These are phyloP conservation scores for Saraca asoca DNA, from an alignment of 331 rosid genomes.

Conservation along the genomic window DNA sequence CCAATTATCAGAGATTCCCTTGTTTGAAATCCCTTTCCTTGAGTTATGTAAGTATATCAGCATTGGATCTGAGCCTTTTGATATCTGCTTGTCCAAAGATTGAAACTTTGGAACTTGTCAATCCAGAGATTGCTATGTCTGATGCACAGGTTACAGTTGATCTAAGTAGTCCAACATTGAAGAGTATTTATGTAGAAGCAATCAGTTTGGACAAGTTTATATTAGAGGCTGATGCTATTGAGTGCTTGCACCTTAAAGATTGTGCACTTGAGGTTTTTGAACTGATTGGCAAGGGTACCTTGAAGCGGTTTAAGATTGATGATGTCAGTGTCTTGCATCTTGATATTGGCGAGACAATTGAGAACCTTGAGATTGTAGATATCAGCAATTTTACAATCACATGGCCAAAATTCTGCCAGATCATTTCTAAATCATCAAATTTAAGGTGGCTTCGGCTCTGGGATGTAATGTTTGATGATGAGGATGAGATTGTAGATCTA, in stretches of 20 bases:
- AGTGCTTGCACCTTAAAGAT: conserved; percentile 50
- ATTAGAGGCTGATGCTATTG: conserved; percentile 55
- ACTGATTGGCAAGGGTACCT: conserved; percentile 52
- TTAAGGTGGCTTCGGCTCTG: conserved; percentile 42
- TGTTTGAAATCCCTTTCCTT: conserved; percentile 51
- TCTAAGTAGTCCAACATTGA: conserved; percentile 47
- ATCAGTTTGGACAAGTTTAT: conserved; percentile 56
- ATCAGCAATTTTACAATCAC: conserved; percentile 62
- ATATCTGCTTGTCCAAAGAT: conserved; percentile 45
- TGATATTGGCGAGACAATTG: conserved; percentile 64
- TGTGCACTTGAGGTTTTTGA: conserved; percentile 52
- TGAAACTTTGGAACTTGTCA: conserved; percentile 48
- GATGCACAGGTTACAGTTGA: conserved; percentile 52
- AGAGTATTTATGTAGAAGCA: conserved; percentile 44
- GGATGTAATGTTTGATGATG: conserved; percentile 47
- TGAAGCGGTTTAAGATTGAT: conserved; percentile 60
- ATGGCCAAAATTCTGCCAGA: conserved; percentile 70
- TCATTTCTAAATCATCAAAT: conserved; percentile 54
- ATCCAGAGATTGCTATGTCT: conserved; percentile 57
- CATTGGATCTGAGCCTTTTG: conserved; percentile 51
- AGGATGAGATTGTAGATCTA: conserved; percentile 48
- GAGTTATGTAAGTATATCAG: conserved; percentile 49
- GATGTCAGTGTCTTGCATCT: conserved; percentile 68
- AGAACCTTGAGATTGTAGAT: conserved; percentile 75
- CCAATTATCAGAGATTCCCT: conserved; percentile 51